Evolutionary conservation across 208 protist species (phyloP), one percentile per base, ranked within the genome.

Genomic region (Herpetomonas samuelpessoai): DNA sequence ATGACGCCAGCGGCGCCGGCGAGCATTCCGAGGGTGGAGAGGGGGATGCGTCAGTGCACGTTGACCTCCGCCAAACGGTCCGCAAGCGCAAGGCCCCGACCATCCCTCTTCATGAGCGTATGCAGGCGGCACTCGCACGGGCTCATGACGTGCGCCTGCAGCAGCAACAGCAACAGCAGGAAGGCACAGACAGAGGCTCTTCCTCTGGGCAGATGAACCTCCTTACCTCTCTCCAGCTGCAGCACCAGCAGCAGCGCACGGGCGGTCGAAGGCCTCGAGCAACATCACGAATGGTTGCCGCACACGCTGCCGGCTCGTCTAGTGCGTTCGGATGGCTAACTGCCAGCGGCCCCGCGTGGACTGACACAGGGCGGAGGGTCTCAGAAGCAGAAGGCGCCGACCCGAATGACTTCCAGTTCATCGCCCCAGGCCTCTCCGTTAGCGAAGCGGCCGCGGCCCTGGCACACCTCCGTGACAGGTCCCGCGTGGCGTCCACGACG

Each of bases 101-200:
- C 10, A 92, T 92, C 51, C 71, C 85, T 21, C 65, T 76, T 22
- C 64, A 63, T 24, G 59, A 68, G 58, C 74, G 85, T 18, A 53
- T 92, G 1, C 63, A 41, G 1, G 69, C 73, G 29, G 81, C 85
- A 4, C 64, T 72, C 6, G 65, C 55, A 25, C 74, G 85, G 7
- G 84, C 78, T 1, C 53, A 53, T 18, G 71, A 74, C 0, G 67
- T 71, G 14, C 64, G 50, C 46, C 68, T 51, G 62, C 61, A 27
- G 66, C 64, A 27, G 46, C 49, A 57, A 54, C 59, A 9, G 65
- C 66, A 22, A 22, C 65, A 28, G 18, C 14, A 45, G 38, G 38
- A 45, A 18, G 14, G 38, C 38, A 12, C 14, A 45, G 38, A n/a
- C 38, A 18, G 38, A 12, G 38, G n/a, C n/a, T n/a, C n/a, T n/a